A percentile compares a stretch with the other conserved stretches of the same genome.
Evolutionary conservation across 495 filamentous ascomycete species (phyloP).

Genomic region (Xylaria nigripes): DNA sequence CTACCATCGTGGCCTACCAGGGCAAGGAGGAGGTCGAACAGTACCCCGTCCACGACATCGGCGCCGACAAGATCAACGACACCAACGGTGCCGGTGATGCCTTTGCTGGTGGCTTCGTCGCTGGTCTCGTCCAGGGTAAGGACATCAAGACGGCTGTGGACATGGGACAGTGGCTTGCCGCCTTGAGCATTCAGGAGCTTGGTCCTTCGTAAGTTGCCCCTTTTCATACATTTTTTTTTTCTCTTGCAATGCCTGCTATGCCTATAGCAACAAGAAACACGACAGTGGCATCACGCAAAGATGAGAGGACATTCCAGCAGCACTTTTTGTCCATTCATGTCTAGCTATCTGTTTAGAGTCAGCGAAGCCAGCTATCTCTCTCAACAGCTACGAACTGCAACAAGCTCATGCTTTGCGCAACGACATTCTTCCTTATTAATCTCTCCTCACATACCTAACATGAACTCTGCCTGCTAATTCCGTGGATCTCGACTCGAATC

Average conservation of each 20-base stretch:
- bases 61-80: conserved; percentile 71
- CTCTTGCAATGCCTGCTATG: background rate
- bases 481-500: conserved; percentile 1
- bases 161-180: conserved; percentile 92
- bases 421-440: background rate
- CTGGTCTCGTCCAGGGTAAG: conserved; percentile 79
- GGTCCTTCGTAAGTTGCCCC: conserved; percentile 77
- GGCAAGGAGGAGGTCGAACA: conserved; percentile 63
- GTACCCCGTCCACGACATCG: conserved; percentile 71
- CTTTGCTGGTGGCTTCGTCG: conserved; percentile 88
- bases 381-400: background rate
- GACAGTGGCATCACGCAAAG: background rate
- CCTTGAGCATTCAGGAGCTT: conserved; percentile 82
- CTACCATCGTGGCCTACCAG: conserved; percentile 71
- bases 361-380: background rate
- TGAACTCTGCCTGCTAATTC: background rate
- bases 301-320: background rate
- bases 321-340: conserved; percentile 1
- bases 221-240: background rate
- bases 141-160: conserved; percentile 66
- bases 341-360: conserved; percentile 5
- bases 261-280: background rate
- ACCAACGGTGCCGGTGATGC: conserved; percentile 97
- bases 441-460: background rate
- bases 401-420: background rate